phyloP scores from a whole-genome alignment of 202 grass and related monocot species.

The Panicum virgatum region DNA sequence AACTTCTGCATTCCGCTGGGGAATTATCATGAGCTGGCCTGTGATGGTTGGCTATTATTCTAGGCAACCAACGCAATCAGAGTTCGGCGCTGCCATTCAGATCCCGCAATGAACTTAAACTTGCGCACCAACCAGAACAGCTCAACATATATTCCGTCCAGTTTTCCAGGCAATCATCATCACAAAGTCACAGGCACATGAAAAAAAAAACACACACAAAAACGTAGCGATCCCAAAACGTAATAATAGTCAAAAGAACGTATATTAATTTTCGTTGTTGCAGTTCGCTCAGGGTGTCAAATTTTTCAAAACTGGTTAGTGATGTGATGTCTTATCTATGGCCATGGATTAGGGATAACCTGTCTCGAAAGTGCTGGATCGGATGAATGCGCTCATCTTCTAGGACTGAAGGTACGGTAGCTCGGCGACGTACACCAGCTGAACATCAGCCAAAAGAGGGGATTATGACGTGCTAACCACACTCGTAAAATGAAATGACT shows the following conservation, averaged over 20 bases:
- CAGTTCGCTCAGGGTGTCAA: not conserved
- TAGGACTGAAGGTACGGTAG: not conserved
- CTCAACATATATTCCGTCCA: not conserved
- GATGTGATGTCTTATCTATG: too few species aligned
- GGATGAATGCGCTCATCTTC: not conserved
- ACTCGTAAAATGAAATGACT: not conserved
- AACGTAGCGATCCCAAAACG: too few species aligned
- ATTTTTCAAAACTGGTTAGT: not conserved
- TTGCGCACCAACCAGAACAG: slow-evolving; percentile 1
- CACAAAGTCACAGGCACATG: not conserved
- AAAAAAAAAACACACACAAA: not conserved
- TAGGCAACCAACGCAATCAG: slow-evolving; percentile 14
- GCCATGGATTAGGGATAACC: not conserved
- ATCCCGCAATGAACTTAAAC: not conserved
- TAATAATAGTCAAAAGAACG: not conserved
- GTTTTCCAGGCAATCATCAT: not conserved
- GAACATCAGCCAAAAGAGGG: not conserved
- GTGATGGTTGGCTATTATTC: slow-evolving; percentile 10
- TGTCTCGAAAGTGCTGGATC: not conserved
- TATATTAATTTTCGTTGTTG: not conserved
- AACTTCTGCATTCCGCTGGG: not conserved
- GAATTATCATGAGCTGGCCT: slow-evolving; percentile 24
- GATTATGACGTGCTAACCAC: slow-evolving; percentile 24
- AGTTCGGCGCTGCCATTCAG: not conserved
- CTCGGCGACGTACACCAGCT: not conserved